phyloP scores from a whole-genome alignment of 257 asterid species.

The Hygrophila difformis region DNA sequence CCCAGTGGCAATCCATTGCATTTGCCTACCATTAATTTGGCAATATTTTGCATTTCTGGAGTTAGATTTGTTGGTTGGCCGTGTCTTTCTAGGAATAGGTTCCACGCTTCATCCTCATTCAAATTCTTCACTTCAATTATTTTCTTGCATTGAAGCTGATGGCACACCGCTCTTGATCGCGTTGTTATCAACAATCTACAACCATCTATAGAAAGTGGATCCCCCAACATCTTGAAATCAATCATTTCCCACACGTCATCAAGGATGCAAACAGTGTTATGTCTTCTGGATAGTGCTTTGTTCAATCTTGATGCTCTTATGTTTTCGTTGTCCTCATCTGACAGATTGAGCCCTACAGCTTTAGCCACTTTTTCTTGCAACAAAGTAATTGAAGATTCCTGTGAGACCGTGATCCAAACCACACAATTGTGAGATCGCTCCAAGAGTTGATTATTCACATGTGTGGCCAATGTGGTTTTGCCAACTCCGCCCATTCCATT shows the following conservation, averaged over 20 bases:
- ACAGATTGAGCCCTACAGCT: neutral
- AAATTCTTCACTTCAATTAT: constrained; percentile 10
- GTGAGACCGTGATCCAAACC: constrained; percentile 16
- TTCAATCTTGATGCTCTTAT: constrained; percentile 5
- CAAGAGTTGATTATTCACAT: constrained; percentile 1
- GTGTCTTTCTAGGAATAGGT: neutral
- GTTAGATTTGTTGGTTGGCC: neutral
- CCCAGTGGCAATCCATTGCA: constrained; percentile 16
- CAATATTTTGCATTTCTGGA: constrained; percentile 6
- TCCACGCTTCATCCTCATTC: constrained; percentile 10
- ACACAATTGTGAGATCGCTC: neutral
- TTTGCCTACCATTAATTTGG: constrained; percentile 3
- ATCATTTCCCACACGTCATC: constrained; percentile 15
- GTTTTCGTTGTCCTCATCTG: constrained; percentile 6
- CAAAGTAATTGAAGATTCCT: neutral
- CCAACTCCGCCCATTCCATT: constrained; percentile 22
- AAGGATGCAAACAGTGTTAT: constrained; percentile 3
- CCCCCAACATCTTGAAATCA: constrained; percentile 3
- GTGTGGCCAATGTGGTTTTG: constrained; percentile 12
- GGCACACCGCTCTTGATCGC: constrained; percentile 10
- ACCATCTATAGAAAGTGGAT: neutral
- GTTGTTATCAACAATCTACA: constrained; percentile 18
- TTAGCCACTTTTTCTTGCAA: constrained; percentile 12
- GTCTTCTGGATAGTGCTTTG: neutral
- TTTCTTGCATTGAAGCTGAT: constrained; percentile 4